phyloP scores from a whole-genome alignment of 2,329 filamentous ascomycete genomes.

The Exophiala alcalophila region DNA sequence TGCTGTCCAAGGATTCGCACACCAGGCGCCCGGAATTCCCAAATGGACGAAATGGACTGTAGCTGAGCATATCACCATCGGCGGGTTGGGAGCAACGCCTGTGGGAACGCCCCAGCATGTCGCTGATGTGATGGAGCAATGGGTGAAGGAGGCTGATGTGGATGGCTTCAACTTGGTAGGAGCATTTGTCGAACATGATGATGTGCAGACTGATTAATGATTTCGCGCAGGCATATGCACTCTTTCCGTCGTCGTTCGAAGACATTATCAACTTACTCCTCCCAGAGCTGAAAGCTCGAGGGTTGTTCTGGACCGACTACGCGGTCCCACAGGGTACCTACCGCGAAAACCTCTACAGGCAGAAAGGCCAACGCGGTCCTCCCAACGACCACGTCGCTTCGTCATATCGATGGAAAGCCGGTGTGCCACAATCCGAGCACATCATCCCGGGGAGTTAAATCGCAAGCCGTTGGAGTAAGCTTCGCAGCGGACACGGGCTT shows the following conservation, averaged over 20 bases:
- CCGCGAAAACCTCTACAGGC: constrained; percentile 40
- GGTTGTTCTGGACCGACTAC: constrained; percentile 39
- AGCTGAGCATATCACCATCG: constrained; percentile 47
- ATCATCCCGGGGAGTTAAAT: constrained; percentile 6
- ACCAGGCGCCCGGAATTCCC: constrained; percentile 25
- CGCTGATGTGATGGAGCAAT: constrained; percentile 64
- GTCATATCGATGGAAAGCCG: constrained; percentile 5
- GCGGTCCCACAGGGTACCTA: constrained; percentile 34
- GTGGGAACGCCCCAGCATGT: constrained; percentile 61
- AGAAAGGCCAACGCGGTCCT: constrained; percentile 6
- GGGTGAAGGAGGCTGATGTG: constrained; percentile 65
- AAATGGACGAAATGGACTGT: constrained; percentile 40
- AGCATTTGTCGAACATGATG: constrained; percentile 50
- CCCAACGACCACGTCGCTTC: constrained; percentile 5
- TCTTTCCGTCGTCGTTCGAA: constrained; percentile 66
- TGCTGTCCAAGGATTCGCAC: constrained; percentile 30
- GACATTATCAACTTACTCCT: constrained; percentile 65
- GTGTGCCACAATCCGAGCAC: not conserved
- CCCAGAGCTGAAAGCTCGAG: constrained; percentile 54
- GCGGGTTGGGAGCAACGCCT: constrained; percentile 48
- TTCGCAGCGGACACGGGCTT: too few relatives aligned
- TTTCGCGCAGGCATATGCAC: constrained; percentile 63
- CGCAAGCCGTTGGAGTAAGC: too few relatives aligned
- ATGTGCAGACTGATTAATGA: too few relatives aligned
- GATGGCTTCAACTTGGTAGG: constrained; percentile 69